Evolutionary conservation across 306 rosid genomes (phyloP), one percentile per base, ranked within the genome.

Genomic region (Amphicarpaea edgeworthii): DNA sequence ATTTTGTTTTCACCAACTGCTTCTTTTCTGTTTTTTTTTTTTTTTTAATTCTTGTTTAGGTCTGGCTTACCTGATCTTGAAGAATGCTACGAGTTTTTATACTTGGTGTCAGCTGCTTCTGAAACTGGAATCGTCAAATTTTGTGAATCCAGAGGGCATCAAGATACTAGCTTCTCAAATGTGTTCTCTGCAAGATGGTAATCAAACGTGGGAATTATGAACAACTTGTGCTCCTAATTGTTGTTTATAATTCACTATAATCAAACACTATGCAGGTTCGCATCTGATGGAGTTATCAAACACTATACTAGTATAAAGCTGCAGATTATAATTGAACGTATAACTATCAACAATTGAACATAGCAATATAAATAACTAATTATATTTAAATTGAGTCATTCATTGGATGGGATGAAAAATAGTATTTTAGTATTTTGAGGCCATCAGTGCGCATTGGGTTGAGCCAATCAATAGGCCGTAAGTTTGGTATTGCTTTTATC

Each of bases 11-110:
- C 14, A 42, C 21, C 43, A 61, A 79, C 28, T 62, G 14, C 62
- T 47, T 74, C 59, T 32, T 70, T 28, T 5, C 41, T 65, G 50
- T 43, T 12, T 6, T 41, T 49, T 15, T 7, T 8, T 5, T 68
- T 43, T n/a, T 24, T 24, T 1, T 14, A 40, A 66, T 67, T 77
- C 76, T 70, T 79, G 61, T 82, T 72, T 84, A 95, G 98, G 71
- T 77, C 91, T 49, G 87, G 88, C 28, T 84, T 83, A 11, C 82
- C 92, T 21, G 84, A 83, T 71, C 83, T 86, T 16, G 91, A 84
- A 80, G 97, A 95, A 67, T 89, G 97, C 81, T 90, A 80, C 62
- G 97, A 95, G 83, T 87, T 92, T 86, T 72, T 95, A 11, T 92
- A 90, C 86, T 81, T 95, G 77, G 96, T 89, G 40, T 86, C 88